These are phyloP conservation scores for Phyllosticta citriasiana DNA, from an alignment of 2,329 filamentous ascomycete species.

Conservation along the genomic window DNA sequence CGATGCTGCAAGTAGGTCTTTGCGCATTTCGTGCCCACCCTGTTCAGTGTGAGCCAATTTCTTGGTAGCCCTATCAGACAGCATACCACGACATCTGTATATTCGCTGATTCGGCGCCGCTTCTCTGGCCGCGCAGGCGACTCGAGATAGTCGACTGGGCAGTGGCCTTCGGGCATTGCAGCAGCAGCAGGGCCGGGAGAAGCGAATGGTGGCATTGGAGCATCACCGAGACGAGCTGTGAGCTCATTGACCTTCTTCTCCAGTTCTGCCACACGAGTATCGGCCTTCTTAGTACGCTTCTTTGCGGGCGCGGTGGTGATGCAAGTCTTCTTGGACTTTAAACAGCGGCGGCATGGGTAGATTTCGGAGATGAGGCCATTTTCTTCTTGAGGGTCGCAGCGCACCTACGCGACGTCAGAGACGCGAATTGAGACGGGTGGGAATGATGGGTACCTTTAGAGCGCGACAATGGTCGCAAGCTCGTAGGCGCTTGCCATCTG, in stretches of 20 bases:
- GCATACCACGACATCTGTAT: not conserved
- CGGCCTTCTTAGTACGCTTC: constrained; percentile 86
- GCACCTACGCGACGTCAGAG: constrained; percentile 42
- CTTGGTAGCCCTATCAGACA: not conserved
- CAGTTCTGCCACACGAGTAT: constrained; percentile 77
- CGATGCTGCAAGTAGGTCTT: not conserved
- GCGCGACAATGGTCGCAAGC: constrained; percentile 12
- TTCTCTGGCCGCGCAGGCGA: constrained; percentile 4
- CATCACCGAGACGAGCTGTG: constrained; percentile 62
- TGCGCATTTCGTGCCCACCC: not conserved
- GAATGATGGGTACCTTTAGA: not conserved
- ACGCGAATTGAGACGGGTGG: not conserved
- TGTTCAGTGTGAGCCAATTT: not conserved
- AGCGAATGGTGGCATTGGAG: not conserved
- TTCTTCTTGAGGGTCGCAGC: constrained; percentile 64
- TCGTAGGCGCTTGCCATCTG: constrained; percentile 8
- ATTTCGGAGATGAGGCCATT: constrained; percentile 39
- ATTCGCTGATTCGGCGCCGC: constrained; percentile 3
- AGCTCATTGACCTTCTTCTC: constrained; percentile 88
- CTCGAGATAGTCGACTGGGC: not conserved
- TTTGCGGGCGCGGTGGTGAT: constrained; percentile 55
- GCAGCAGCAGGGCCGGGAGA: not conserved
- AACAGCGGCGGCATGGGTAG: constrained; percentile 55
- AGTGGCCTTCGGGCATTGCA: not conserved
- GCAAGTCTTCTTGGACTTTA: constrained; percentile 48